Percentiles rank a stretch among this genome's conserved stretches.
Conservation (phyloP, 495 filamentous ascomycete genomes). For the Wilcoxina mikolae region DNA sequence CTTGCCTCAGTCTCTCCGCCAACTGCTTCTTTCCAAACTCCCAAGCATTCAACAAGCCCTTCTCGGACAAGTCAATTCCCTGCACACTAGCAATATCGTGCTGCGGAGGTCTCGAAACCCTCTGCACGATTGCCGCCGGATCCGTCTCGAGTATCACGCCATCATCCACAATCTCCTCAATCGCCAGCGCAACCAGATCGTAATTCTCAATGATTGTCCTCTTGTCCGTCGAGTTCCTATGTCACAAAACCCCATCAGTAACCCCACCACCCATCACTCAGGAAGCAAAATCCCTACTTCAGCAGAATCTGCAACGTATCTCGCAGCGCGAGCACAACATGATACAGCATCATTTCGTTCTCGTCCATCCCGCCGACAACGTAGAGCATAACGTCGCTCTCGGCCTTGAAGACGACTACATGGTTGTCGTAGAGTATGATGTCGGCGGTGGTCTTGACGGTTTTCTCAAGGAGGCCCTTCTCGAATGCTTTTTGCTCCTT, state of each 20-base stretch:
- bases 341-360: constrained; percentile 93
- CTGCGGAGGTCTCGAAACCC: constrained; percentile 81
- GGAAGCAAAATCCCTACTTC: constrained; percentile 43
- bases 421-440: constrained; percentile 93
- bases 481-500: constrained; percentile 93
- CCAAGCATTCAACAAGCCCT: constrained; percentile 87
- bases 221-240: constrained; percentile 84
- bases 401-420: constrained; percentile 92
- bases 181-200: constrained; percentile 75
- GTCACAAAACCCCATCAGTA: constrained; percentile 3
- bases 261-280: neutral
- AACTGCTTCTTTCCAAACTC: constrained; percentile 88
- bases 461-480: constrained; percentile 91
- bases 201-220: constrained; percentile 97
- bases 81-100: constrained; percentile 79
- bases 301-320: constrained; percentile 84
- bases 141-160: constrained; percentile 95
- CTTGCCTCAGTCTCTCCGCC: constrained; percentile 78
- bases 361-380: constrained; percentile 84
- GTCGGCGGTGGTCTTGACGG: constrained; percentile 83
- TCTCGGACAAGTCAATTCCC: constrained; percentile 87
- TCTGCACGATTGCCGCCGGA: constrained; percentile 73
- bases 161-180: constrained; percentile 94
- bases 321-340: constrained; percentile 71
- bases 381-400: constrained; percentile 94